These are phyloP conservation scores for Solanum ahanhuiri DNA, from an alignment of 257 asterid genomes.

Conservation along the genomic window DNA sequence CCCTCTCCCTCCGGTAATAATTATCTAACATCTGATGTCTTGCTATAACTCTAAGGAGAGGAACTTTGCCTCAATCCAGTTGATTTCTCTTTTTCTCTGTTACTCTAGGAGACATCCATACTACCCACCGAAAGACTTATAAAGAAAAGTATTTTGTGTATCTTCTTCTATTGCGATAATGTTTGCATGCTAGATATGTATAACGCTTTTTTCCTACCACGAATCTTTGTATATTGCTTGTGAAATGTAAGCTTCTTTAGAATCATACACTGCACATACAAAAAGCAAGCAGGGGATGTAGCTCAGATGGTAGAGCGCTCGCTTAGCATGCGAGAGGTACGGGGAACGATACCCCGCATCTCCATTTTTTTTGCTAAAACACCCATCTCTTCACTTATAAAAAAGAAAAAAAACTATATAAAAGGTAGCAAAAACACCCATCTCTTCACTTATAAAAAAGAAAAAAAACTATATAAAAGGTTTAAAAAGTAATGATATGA, in stretches of 20 bases:
- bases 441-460: neutral
- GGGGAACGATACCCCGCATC: constrained; percentile 46
- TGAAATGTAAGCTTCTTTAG: neutral
- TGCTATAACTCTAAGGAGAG: neutral
- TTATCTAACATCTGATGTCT: neutral
- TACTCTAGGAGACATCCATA: neutral
- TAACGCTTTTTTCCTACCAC: neutral
- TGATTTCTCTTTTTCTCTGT: too few relatives aligned
- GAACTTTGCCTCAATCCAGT: neutral
- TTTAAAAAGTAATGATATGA: too few relatives aligned
- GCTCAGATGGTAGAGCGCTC: constrained; percentile 65
- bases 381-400: neutral
- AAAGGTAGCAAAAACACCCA: neutral
- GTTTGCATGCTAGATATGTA: neutral
- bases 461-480: too few relatives aligned
- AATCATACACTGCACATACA: too few relatives aligned
- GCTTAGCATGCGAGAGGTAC: constrained; percentile 42
- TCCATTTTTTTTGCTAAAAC: constrained; percentile 8
- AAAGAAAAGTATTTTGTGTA: neutral
- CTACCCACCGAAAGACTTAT: neutral
- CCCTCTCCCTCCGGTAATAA: neutral
- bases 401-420: too few relatives aligned
- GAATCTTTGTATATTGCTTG: neutral
- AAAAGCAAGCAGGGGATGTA: constrained; percentile 27
- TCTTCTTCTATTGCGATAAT: neutral